Percentiles rank a stretch among this genome's conserved stretches.
Evolutionary conservation across 2,329 filamentous ascomycete genomes (phyloP).

Genomic region (Diaporthe citriasiana): DNA sequence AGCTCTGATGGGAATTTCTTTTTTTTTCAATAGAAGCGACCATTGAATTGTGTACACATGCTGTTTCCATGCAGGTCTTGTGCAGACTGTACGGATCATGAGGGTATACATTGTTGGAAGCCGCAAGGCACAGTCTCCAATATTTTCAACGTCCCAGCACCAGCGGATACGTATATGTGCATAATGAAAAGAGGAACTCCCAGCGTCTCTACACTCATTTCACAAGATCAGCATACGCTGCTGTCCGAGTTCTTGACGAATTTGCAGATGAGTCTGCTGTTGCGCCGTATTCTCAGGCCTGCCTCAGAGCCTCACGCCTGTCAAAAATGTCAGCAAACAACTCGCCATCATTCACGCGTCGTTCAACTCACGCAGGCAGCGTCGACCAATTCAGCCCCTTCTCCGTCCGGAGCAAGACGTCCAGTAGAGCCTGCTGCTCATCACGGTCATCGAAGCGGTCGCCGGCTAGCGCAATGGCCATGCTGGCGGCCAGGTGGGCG

Average conservation of each 20-base stretch:
- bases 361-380: conserved; percentile 30
- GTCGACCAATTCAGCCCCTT: conserved; percentile 44
- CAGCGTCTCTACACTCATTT: neutral
- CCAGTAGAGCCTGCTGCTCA: conserved; percentile 50
- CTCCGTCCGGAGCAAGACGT: conserved; percentile 50
- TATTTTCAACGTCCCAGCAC: neutral
- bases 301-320: conserved; percentile 8
- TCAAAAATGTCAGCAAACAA: neutral
- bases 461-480: conserved; percentile 50
- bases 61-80: neutral
- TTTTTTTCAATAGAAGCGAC: neutral
- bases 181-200: neutral
- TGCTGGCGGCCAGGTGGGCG: conserved; percentile 47
- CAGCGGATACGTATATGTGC: neutral
- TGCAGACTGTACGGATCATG: neutral
- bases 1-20: neutral
- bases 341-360: neutral
- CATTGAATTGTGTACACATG: conserved; percentile 1
- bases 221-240: neutral
- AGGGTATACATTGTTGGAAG: neutral
- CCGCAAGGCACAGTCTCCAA: neutral
- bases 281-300: neutral
- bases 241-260: neutral
- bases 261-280: neutral
- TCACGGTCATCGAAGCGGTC: conserved; percentile 52